Conservation (phyloP, 1,284 basidiomycete genomes). For the Heterobasidion irregulare region DNA sequence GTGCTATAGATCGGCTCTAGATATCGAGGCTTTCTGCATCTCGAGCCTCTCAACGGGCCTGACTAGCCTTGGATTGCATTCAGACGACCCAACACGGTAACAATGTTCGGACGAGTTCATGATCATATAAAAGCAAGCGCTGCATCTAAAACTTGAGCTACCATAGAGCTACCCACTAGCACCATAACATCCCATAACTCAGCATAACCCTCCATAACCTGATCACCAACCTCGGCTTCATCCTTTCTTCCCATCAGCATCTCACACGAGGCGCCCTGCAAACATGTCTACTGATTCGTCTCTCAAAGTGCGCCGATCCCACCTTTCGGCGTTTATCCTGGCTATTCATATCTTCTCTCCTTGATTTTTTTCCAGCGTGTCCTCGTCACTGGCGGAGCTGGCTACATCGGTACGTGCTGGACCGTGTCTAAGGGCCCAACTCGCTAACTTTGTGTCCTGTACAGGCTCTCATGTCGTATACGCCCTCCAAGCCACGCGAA, state of each 20-base stretch:
- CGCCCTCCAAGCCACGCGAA: constrained; percentile 76
- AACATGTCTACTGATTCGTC: background rate
- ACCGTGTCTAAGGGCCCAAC: background rate
- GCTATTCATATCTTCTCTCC: constrained; percentile 2
- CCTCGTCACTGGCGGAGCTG: constrained; percentile 76
- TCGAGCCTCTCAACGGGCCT: background rate
- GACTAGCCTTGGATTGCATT: constrained; percentile 28
- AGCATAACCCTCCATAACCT: background rate
- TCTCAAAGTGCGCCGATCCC: background rate
- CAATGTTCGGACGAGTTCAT: background rate
- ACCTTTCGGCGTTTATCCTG: background rate
- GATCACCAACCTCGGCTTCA: background rate
- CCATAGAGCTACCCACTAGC: too few species aligned
- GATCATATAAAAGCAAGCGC: background rate
- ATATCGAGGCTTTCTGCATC: background rate
- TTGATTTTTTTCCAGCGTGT: constrained; percentile 38
- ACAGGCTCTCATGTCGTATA: constrained; percentile 89
- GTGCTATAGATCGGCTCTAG: background rate
- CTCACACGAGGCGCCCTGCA: background rate
- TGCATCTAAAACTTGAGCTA: too few species aligned
- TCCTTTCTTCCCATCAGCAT: background rate
- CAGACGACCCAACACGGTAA: background rate
- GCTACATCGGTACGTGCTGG: constrained; percentile 64
- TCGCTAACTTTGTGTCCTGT: background rate
- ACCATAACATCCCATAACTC: too few species aligned